Evolutionary conservation across 1,284 basidiomycete species (phyloP).

Genomic region (Cryptococcus jaspeensis): DNA sequence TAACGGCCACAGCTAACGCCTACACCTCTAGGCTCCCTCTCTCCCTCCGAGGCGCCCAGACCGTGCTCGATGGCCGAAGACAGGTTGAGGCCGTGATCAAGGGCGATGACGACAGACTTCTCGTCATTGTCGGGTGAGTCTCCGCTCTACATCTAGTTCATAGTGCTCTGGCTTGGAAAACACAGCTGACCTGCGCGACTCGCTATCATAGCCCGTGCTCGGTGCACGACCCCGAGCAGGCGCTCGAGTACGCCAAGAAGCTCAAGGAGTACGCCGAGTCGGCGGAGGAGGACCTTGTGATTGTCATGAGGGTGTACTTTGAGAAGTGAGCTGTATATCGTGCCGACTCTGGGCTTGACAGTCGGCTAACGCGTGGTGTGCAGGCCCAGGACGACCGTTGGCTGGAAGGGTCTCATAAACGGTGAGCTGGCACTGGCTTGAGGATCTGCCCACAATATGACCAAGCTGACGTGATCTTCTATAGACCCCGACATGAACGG

Average conservation of each 20-base stretch:
- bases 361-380: slow-evolving; percentile 2
- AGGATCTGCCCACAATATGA: not conserved
- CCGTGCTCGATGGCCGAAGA: slow-evolving; percentile 79
- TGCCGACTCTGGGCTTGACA: not conserved
- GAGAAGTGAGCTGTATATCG: slow-evolving; percentile 62
- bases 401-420: slow-evolving; percentile 63
- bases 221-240: slow-evolving; percentile 82
- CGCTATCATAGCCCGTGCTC: slow-evolving; percentile 72
- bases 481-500: slow-evolving; percentile 86
- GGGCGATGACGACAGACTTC: slow-evolving; percentile 81
- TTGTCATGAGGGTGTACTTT: slow-evolving; percentile 97
- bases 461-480: not conserved
- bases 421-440: slow-evolving; percentile 28
- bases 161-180: not conserved
- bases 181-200: not conserved
- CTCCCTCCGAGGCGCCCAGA: slow-evolving; percentile 49
- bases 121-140: slow-evolving; percentile 80
- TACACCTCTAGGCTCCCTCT: slow-evolving; percentile 39
- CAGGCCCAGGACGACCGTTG: slow-evolving; percentile 78
- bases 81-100: slow-evolving; percentile 74
- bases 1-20: not conserved
- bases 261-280: slow-evolving; percentile 76
- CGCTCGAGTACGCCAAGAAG: slow-evolving; percentile 76
- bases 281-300: slow-evolving; percentile 82
- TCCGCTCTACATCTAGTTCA: not conserved